phyloP scores from a whole-genome alignment of 2,329 filamentous ascomycete species.

The Fusarium brachygibbosum region DNA sequence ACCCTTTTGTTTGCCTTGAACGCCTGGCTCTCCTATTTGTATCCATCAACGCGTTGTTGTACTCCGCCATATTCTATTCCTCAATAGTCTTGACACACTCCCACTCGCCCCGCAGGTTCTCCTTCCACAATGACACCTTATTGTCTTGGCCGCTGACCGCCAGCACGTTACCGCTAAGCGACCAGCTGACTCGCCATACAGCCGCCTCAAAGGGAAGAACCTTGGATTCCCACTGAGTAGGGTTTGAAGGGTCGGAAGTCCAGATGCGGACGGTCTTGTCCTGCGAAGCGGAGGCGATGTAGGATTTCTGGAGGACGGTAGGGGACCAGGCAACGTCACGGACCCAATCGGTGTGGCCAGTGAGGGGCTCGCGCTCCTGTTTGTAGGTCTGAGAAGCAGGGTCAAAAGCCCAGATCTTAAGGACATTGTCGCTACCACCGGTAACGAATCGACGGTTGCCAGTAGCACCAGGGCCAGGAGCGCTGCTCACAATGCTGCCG shows the following conservation, averaged over 20 bases:
- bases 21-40: conserved; percentile 52
- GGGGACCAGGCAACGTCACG: conserved; percentile 98
- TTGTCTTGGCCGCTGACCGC: conserved; percentile 96
- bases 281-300: conserved; percentile 95
- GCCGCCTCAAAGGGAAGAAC: conserved; percentile 88
- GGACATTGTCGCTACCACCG: conserved; percentile 90
- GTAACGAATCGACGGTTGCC: conserved; percentile 89
- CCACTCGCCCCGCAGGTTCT: conserved; percentile 96
- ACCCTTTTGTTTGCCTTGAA: conserved; percentile 52
- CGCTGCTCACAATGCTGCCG: conserved; percentile 85
- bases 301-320: conserved; percentile 93
- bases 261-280: conserved; percentile 98
- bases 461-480: conserved; percentile 68
- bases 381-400: conserved; percentile 71
- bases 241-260: conserved; percentile 77
- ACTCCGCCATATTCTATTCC: conserved; percentile 75
- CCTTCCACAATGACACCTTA: conserved; percentile 98
- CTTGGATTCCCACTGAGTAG: conserved; percentile 86
- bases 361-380: conserved; percentile 73
- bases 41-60: conserved; percentile 76
- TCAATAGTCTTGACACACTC: conserved; percentile 97
- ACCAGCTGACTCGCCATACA: conserved; percentile 98
- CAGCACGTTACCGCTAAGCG: conserved; percentile 93
- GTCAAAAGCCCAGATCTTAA: conserved; percentile 94
- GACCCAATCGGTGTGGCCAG: conserved; percentile 95